Percentiles rank a stretch among this genome's conserved stretches.
Evolutionary conservation across 202 grass and related monocot genomes (phyloP).

Genomic region (Schoenoplectus triqueter): DNA sequence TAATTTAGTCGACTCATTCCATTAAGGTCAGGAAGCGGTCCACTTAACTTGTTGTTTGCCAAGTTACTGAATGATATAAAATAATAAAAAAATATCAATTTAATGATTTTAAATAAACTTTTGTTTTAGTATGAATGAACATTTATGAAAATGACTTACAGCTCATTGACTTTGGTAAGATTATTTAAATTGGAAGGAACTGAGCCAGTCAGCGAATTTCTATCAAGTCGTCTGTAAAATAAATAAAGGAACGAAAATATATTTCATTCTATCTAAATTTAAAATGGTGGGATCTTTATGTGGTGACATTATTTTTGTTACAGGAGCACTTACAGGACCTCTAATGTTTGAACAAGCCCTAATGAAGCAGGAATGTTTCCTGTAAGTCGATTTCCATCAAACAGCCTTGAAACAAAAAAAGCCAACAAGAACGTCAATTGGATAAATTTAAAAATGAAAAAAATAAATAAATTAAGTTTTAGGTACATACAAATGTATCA

Average conservation of each 20-base stretch:
- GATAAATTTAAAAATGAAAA: not conserved
- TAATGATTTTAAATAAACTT: not conserved
- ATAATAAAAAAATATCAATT: constrained; percentile 9
- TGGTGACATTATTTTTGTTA: not conserved
- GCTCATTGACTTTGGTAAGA: constrained; percentile 60
- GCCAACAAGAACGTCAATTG: constrained; percentile 19
- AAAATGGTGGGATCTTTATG: not conserved
- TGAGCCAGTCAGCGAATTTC: constrained; percentile 64
- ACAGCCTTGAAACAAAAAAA: constrained; percentile 54
- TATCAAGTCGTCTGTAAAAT: constrained; percentile 65
- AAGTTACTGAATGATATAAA: constrained; percentile 66
- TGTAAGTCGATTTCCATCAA: constrained; percentile 79
- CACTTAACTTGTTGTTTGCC: constrained; percentile 80
- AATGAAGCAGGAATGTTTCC: constrained; percentile 75
- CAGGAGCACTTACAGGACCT: constrained; percentile 72
- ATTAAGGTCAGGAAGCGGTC: constrained; percentile 67
- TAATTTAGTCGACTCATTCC: constrained; percentile 69
- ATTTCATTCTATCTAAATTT: constrained; percentile 26
- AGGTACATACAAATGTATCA: constrained; percentile 85
- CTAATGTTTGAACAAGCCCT: constrained; percentile 59
- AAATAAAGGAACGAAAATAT: constrained; percentile 31
- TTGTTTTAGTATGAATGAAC: constrained; percentile 41
- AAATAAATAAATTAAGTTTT: constrained; percentile 3
- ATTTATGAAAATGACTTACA: constrained; percentile 62
- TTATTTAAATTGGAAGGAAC: constrained; percentile 77